A percentile compares a stretch with the other conserved stretches of the same genome.
Evolutionary conservation across 2,329 filamentous ascomycete species (phyloP).

Genomic region (Tolypocladium inflatum): DNA sequence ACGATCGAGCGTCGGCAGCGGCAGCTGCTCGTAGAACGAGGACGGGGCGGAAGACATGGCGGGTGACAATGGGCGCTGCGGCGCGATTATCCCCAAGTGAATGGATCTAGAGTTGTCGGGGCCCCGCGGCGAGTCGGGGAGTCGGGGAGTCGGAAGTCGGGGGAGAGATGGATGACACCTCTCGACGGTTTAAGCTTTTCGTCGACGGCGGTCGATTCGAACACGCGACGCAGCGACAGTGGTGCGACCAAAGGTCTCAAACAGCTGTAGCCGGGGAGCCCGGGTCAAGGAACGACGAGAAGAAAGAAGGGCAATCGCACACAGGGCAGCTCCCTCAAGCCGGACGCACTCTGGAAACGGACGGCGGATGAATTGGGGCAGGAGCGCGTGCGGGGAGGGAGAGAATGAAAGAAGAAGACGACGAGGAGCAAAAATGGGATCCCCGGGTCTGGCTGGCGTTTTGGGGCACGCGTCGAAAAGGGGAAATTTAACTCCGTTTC

Average conservation of each 20-base stretch:
- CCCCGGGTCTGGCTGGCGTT: not conserved
- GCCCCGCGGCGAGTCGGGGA: not conserved
- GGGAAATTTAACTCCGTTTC: constrained; percentile 20
- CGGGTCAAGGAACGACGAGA: constrained; percentile 2
- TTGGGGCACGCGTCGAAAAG: constrained; percentile 19
- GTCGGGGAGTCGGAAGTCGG: too few relatives aligned
- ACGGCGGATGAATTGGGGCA: not conserved
- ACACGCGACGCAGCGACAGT: constrained; percentile 1
- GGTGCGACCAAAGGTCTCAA: not conserved
- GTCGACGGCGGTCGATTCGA: not conserved
- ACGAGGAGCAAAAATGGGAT: constrained; percentile 3
- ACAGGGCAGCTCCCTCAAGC: constrained; percentile 13
- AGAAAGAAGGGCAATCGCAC: constrained; percentile 5
- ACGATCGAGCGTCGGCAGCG: constrained; percentile 75
- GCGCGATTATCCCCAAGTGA: not conserved
- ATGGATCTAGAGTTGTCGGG: not conserved
- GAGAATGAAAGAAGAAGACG: constrained; percentile 10
- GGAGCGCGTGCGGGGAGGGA: constrained; percentile 12
- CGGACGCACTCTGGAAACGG: constrained; percentile 5
- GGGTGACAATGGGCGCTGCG: constrained; percentile 5
- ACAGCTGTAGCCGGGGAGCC: not conserved
- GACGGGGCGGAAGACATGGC: constrained; percentile 26
- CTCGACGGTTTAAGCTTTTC: not conserved
- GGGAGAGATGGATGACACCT: not conserved
- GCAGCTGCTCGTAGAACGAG: constrained; percentile 45